phyloP scores from a whole-genome alignment of 2,329 filamentous ascomycete species.

The Gnomoniopsis smithogilvyi region DNA sequence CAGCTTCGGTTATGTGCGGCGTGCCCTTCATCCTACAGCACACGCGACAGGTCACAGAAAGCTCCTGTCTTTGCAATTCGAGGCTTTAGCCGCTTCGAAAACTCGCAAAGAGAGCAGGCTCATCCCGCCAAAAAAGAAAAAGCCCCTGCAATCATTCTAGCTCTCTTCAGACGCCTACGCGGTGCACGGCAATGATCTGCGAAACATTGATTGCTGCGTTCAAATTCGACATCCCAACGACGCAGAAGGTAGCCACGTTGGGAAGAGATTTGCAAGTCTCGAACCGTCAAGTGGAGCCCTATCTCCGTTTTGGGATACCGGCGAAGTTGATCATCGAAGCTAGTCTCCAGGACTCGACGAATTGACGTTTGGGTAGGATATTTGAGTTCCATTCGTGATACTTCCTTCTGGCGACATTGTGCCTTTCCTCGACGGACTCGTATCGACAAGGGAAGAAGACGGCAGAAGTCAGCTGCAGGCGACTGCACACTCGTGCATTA shows the following conservation, averaged over 20 bases:
- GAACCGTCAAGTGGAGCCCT: neutral
- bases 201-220: neutral
- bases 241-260: neutral
- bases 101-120: neutral
- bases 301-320: too few relatives aligned
- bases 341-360: neutral
- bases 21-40: too few relatives aligned
- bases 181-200: conserved; percentile 2
- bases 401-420: neutral
- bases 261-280: neutral
- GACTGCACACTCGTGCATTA: neutral
- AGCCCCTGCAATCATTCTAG: neutral
- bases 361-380: neutral
- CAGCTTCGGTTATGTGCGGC: too few relatives aligned
- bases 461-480: neutral
- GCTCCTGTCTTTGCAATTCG: too few relatives aligned
- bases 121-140: neutral
- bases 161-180: neutral
- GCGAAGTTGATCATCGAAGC: too few relatives aligned
- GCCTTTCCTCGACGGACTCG: neutral
- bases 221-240: neutral
- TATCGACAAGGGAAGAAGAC: neutral
- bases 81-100: too few relatives aligned
- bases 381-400: neutral
- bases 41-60: too few relatives aligned